phyloP scores from a whole-genome alignment of 2,329 filamentous ascomycete genomes.

The Phialophora expanda region DNA sequence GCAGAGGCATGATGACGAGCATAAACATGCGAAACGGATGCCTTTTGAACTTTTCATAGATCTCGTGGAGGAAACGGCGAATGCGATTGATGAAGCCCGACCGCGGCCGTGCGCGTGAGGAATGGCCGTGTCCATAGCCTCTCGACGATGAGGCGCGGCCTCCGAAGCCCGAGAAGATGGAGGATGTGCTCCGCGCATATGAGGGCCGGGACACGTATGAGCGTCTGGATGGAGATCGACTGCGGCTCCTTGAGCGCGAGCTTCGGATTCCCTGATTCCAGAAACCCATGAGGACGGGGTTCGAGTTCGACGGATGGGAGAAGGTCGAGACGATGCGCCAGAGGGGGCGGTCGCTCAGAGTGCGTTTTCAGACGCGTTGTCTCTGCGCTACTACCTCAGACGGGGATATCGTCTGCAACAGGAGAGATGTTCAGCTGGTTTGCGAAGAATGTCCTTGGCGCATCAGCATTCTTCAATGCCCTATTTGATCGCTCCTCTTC shows the following conservation, averaged over 20 bases:
- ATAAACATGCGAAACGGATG: conserved; percentile 88
- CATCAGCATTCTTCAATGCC: neutral
- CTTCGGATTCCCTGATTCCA: conserved; percentile 38
- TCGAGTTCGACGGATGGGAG: neutral
- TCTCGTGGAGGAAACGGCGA: conserved; percentile 77
- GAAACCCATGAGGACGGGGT: conserved; percentile 35
- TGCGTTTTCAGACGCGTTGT: neutral
- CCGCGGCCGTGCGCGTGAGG: conserved; percentile 74
- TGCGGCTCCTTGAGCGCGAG: conserved; percentile 30
- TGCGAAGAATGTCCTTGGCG: neutral
- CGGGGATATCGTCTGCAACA: neutral
- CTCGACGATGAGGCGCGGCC: conserved; percentile 42
- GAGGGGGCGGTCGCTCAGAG: neutral
- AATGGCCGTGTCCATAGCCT: conserved; percentile 50
- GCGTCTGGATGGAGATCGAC: conserved; percentile 23
- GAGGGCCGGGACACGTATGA: conserved; percentile 42
- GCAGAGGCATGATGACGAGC: conserved; percentile 82
- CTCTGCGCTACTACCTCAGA: neutral
- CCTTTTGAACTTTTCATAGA: conserved; percentile 78
- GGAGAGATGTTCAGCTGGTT: neutral
- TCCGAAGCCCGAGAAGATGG: conserved; percentile 39
- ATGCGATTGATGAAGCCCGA: conserved; percentile 78
- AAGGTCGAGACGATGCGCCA: neutral
- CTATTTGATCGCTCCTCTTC: neutral
- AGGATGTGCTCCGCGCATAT: conserved; percentile 47